Conservation (phyloP, 345 rosid species). For the Linum lewisii region DNA sequence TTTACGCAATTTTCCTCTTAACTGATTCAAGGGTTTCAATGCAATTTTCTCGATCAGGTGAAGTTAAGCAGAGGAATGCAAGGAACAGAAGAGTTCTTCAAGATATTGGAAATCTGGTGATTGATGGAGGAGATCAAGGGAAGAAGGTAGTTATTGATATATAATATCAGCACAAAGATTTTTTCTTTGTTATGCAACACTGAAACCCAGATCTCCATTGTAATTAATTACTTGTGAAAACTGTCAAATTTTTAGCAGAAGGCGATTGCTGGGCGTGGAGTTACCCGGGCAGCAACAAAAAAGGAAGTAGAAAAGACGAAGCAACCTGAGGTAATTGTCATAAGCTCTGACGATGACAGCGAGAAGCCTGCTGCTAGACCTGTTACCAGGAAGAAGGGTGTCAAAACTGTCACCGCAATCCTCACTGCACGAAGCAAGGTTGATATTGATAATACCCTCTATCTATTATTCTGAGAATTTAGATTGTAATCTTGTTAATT, state of each 20-base stretch:
- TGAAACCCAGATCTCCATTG: not conserved
- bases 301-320: constrained; percentile 25
- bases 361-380: constrained; percentile 22
- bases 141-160: constrained; percentile 46
- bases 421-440: constrained; percentile 80
- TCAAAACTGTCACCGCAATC: constrained; percentile 50
- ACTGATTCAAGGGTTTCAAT: too few relatives aligned
- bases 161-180: not conserved
- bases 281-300: constrained; percentile 11
- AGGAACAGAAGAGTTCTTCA: constrained; percentile 55
- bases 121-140: constrained; percentile 29
- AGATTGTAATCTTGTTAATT: not conserved
- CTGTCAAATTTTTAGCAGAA: constrained; percentile 5
- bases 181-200: not conserved
- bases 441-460: too few relatives aligned
- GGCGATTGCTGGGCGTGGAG: constrained; percentile 11
- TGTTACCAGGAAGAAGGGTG: constrained; percentile 25
- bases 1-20: too few relatives aligned
- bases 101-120: constrained; percentile 67
- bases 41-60: constrained; percentile 19
- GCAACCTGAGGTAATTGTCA: constrained; percentile 27
- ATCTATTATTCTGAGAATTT: not conserved
- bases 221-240: constrained; percentile 18
- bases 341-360: constrained; percentile 41
- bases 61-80: constrained; percentile 43